phyloP scores from a whole-genome alignment of 2,329 filamentous ascomycete species.

The Pezicula radicicola region DNA sequence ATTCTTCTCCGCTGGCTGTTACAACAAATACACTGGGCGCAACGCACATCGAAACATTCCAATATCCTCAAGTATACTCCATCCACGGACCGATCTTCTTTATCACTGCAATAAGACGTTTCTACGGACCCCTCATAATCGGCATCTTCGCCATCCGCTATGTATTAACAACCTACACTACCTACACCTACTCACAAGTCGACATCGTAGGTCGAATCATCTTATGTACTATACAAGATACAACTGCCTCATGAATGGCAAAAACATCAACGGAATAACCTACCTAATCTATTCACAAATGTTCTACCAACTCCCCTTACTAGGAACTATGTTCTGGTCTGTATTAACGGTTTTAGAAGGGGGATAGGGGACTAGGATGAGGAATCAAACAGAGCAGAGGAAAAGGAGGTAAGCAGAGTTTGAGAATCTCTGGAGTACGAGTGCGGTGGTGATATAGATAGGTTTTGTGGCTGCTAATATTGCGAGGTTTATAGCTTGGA shows the following conservation, averaged over 20 bases:
- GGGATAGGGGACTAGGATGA: slow-evolving; percentile 33
- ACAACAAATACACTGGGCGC: slow-evolving; percentile 35
- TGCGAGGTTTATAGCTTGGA: no score
- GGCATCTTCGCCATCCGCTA: slow-evolving; percentile 27
- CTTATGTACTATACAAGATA: slow-evolving; percentile 28
- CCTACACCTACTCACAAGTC: slow-evolving; percentile 23
- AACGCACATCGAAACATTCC: slow-evolving; percentile 33
- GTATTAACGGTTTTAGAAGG: slow-evolving; percentile 30
- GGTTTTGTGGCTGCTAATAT: no score
- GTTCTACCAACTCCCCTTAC: slow-evolving; percentile 32
- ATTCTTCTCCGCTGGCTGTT: slow-evolving; percentile 31
- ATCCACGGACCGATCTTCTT: slow-evolving; percentile 32
- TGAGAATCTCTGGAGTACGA: no score
- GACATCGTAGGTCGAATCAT: slow-evolving; percentile 27
- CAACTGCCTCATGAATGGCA: slow-evolving; percentile 26
- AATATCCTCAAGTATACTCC: slow-evolving; percentile 31
- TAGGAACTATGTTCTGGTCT: slow-evolving; percentile 33
- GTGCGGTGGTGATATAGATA: no score
- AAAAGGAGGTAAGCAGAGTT: no score
- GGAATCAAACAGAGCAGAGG: slow-evolving; percentile 24
- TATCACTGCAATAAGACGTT: slow-evolving; percentile 29
- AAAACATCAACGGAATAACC: slow-evolving; percentile 24
- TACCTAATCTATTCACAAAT: slow-evolving; percentile 9
- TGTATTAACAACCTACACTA: slow-evolving; percentile 24
- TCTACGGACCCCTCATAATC: slow-evolving; percentile 26